Percentiles rank a stretch among this genome's conserved stretches.
These are phyloP conservation scores for Strobilomyces dryophilus DNA, from an alignment of 768 basidiomycete species.

Conservation along the genomic window DNA sequence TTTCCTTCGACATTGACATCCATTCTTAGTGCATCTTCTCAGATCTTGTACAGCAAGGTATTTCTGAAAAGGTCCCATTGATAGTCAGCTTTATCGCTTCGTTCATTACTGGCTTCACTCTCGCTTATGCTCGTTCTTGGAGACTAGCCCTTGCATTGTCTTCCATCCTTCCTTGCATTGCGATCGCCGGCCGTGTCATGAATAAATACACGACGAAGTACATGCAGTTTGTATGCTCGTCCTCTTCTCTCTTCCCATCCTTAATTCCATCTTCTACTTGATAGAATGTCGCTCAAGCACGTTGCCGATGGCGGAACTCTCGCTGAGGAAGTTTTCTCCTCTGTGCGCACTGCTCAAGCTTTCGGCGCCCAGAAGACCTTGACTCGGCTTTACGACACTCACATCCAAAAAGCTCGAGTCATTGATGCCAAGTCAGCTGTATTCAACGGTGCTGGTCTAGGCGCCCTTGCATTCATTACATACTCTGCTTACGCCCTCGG, in stretches of 20 bases:
- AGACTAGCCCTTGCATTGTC: conserved; percentile 80
- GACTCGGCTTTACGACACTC: conserved; percentile 56
- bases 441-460: conserved; percentile 59
- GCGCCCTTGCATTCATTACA: conserved; percentile 80
- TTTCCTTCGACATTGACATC: neutral
- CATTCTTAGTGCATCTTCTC: neutral
- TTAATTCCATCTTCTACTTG: too few relatives aligned
- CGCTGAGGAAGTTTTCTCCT: too few relatives aligned
- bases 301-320: too few relatives aligned
- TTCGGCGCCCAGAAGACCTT: conserved; percentile 79
- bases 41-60: conserved; percentile 92
- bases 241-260: too few relatives aligned
- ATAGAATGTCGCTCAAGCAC: too few relatives aligned
- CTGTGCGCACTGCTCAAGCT: conserved; percentile 45
- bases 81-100: conserved; percentile 60
- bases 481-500: conserved; percentile 70
- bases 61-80: conserved; percentile 83
- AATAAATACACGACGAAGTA: conserved; percentile 60
- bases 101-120: conserved; percentile 75
- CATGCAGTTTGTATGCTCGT: conserved; percentile 52
- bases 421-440: conserved; percentile 58
- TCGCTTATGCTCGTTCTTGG: conserved; percentile 70
- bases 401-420: conserved; percentile 48
- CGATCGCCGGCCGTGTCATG: conserved; percentile 67
- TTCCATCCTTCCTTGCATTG: conserved; percentile 81